Evolutionary conservation across 2,329 filamentous ascomycete genomes (phyloP).

Genomic region (Claviceps spartinae): DNA sequence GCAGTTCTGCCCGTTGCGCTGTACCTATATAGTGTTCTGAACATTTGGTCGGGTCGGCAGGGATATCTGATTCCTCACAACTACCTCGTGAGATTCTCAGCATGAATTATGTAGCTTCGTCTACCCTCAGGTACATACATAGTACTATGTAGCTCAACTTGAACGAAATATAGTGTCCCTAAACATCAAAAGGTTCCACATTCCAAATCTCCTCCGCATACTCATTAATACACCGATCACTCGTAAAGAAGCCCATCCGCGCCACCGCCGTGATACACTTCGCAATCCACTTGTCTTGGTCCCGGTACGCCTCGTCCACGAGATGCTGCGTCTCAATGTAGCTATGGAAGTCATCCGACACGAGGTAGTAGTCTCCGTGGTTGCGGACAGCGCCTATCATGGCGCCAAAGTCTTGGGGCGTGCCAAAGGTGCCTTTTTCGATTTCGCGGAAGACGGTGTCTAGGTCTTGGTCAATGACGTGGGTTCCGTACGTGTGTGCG

Average conservation of each 20-base stretch:
- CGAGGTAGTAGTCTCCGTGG: slow-evolving; percentile 94
- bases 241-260: slow-evolving; percentile 95
- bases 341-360: slow-evolving; percentile 92
- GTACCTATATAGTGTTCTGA: no score
- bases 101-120: no score
- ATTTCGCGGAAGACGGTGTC: slow-evolving; percentile 74
- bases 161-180: slow-evolving; percentile 7
- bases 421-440: slow-evolving; percentile 67
- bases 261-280: slow-evolving; percentile 83
- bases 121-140: no score
- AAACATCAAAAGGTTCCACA: slow-evolving; percentile 58
- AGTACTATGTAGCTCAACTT: no score
- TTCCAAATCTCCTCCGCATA: slow-evolving; percentile 98
- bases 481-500: slow-evolving; percentile 69
- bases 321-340: slow-evolving; percentile 85
- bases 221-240: slow-evolving; percentile 89
- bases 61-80: no score
- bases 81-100: no score
- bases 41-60: no score
- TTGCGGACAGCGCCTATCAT: slow-evolving; percentile 76
- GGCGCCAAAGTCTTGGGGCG: slow-evolving; percentile 63
- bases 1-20: no score
- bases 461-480: slow-evolving; percentile 65
- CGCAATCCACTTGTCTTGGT: slow-evolving; percentile 83
- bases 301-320: slow-evolving; percentile 82